These are phyloP conservation scores for Apostasia shenzhenica DNA, from an alignment of 106 monocot species.

Conservation along the genomic window DNA sequence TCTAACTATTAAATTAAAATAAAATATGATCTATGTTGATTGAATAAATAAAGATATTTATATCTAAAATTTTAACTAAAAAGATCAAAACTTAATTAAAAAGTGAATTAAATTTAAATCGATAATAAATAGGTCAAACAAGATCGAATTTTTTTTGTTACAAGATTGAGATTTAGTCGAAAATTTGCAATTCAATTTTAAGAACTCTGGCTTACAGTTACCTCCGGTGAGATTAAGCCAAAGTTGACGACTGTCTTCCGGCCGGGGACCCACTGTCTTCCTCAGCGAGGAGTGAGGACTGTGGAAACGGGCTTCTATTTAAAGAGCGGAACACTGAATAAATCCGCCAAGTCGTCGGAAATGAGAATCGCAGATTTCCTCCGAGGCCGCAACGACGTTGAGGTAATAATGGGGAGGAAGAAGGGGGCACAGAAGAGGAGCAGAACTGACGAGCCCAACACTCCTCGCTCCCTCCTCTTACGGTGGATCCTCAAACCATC, in stretches of 20 bases:
- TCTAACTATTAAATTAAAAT: no score
- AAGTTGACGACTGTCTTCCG: background rate
- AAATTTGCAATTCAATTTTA: no score
- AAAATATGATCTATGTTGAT: no score
- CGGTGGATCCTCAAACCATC: background rate
- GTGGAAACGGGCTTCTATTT: background rate
- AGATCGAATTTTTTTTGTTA: no score
- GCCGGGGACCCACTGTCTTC: background rate
- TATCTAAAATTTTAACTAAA: no score
- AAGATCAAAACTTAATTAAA: no score
- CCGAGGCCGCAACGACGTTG: background rate
- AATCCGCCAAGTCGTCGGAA: background rate
- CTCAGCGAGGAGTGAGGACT: background rate
- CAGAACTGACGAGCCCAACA: background rate
- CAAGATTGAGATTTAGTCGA: no score
- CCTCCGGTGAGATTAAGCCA: background rate
- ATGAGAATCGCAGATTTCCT: constrained; percentile 1
- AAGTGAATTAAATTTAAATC: no score
- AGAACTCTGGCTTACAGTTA: background rate
- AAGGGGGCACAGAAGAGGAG: background rate
- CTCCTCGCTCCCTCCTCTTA: background rate
- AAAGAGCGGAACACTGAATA: no score
- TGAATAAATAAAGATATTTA: no score
- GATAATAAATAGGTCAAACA: no score
- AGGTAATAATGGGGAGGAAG: background rate